Conservation (phyloP, 768 basidiomycete genomes). For the Mrakia frigida region DNA sequence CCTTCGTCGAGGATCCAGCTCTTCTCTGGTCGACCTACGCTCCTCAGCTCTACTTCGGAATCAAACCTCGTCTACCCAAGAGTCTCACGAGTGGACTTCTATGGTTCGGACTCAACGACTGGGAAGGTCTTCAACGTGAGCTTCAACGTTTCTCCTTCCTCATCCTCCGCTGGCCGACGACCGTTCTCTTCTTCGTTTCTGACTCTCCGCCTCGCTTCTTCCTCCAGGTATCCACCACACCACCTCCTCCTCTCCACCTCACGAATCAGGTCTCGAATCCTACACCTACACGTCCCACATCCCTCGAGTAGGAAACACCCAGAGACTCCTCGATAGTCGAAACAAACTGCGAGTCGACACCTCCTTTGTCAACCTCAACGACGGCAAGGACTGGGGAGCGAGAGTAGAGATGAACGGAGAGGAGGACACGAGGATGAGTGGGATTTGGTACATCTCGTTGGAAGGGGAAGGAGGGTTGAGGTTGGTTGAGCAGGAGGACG, state of each 20-base stretch:
- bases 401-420: constrained; percentile 48
- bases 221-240: constrained; percentile 27
- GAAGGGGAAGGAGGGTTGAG: constrained; percentile 80
- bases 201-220: constrained; percentile 47
- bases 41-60: constrained; percentile 91
- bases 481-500: constrained; percentile 59
- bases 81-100: constrained; percentile 89
- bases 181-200: no score
- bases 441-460: constrained; percentile 80
- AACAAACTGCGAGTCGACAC: constrained; percentile 85
- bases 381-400: constrained; percentile 28
- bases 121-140: constrained; percentile 54
- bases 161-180: background rate
- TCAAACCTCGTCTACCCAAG: constrained; percentile 75
- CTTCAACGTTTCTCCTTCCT: constrained; percentile 7
- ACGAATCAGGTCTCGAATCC: constrained; percentile 68
- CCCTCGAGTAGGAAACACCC: constrained; percentile 74
- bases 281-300: constrained; percentile 90
- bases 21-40: constrained; percentile 81
- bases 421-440: constrained; percentile 66
- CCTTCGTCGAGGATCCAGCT: constrained; percentile 22
- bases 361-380: constrained; percentile 62
- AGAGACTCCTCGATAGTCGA: constrained; percentile 68
- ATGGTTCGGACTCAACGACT: constrained; percentile 90
- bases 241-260: constrained; percentile 80